phyloP scores from a whole-genome alignment of 805 yeast genomes.

The Schwanniomyces pseudopolymorphus region DNA sequence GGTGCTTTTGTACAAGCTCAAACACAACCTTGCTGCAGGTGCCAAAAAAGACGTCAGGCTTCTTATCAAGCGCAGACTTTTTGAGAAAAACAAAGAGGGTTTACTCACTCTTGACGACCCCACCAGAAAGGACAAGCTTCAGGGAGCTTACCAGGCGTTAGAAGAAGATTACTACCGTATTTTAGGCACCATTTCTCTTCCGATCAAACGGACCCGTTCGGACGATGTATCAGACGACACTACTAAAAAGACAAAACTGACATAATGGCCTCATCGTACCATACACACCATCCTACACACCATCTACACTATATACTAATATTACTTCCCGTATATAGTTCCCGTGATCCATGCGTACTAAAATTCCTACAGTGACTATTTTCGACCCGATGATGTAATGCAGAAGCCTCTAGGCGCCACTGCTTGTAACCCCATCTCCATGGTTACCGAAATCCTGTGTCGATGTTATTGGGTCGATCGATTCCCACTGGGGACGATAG shows the following conservation, averaged over 20 bases:
- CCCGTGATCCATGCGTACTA: not conserved
- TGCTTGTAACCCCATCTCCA: not conserved
- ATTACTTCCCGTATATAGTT: not conserved
- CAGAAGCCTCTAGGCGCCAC: not conserved
- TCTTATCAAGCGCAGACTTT: slow-evolving; percentile 73
- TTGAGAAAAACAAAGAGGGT: slow-evolving; percentile 77
- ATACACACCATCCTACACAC: not conserved
- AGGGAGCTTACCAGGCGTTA: slow-evolving; percentile 68
- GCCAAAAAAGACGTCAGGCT: slow-evolving; percentile 47
- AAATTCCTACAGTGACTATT: not conserved
- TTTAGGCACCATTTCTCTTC: slow-evolving; percentile 21
- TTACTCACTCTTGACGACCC: slow-evolving; percentile 62
- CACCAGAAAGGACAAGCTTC: slow-evolving; percentile 67
- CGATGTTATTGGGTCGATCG: not conserved
- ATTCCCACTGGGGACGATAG: not conserved
- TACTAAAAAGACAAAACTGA: not conserved
- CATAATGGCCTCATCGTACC: not conserved
- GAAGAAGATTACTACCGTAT: slow-evolving; percentile 72
- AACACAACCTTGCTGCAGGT: slow-evolving; percentile 20
- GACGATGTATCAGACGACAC: not conserved
- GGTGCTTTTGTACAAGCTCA: slow-evolving; percentile 50
- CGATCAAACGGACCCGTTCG: not conserved
- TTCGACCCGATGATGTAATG: not conserved
- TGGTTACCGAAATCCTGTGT: not conserved
- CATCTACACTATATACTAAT: not conserved